Base-by-base conservation (phyloP, 78 protist species). In the Chrysochromulina tobinii region DNA sequence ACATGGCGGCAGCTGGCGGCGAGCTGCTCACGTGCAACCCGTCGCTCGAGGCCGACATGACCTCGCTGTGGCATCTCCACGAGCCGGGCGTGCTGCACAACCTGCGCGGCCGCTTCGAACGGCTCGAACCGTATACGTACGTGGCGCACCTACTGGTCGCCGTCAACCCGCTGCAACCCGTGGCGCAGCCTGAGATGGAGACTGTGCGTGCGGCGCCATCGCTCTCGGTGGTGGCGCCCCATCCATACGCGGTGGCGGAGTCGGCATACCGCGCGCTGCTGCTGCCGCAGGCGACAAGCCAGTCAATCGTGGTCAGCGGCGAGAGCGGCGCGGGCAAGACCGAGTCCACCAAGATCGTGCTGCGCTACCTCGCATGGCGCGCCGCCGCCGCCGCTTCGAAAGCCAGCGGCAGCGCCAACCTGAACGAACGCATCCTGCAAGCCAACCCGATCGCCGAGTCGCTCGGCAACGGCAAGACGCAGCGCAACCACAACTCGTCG, bases 301-400 rank as follows among this genome's bases (percentile, higher is more conserved):
- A 38, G 6, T 14, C 81, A 38, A 38, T 5, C 38, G 50, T 3
- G 38, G 11, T 1, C 90, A 11, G 50, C 54, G 98, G 98, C 27
- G 98, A 97, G 92, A 85, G 95, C 6, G 99, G 98, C 25, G 96
- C 99, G 4, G 99, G 99, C 50, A 97, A 97, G 93, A 96, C 97
- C 3, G 97, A 95, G 89, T 6, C 91, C 21, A 57, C 92, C 25
- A 92, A 94, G 90, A 66, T 53, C 14, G 54, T 94, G 53, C 51
- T 94, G 72, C 88, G 88, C 55, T 77, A 77, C 85, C 21, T 77
- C 20, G 2, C 57, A 3, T 77, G 85, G 85, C 85, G 48, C 68
- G 51, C 17, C 53, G 81, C 53, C 48, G 23, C 38, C 77, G 53
- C 53, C 17, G 27, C 83, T 6, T 59, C 64, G 12, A 12, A 12